These are phyloP conservation scores for Colletotrichum eremochloae DNA, from an alignment of 2,329 filamentous ascomycete genomes.

Conservation along the genomic window DNA sequence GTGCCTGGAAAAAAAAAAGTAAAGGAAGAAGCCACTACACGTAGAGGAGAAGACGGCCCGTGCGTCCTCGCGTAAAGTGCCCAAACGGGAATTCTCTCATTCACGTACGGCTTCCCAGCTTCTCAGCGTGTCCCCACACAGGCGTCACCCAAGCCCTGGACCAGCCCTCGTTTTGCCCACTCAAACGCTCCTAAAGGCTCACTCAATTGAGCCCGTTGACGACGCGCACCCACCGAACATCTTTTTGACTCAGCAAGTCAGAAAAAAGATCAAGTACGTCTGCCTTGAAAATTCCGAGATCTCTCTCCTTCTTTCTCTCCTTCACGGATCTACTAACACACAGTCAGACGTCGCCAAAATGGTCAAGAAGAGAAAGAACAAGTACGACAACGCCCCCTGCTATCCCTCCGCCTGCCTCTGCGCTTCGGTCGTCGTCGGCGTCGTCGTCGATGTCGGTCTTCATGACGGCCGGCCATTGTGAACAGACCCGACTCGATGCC, in stretches of 20 bases:
- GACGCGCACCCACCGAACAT: constrained; percentile 21
- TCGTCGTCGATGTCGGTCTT: constrained; percentile 1
- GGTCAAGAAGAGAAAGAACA: constrained; percentile 81
- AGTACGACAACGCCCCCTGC: constrained; percentile 59
- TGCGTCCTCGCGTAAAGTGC: constrained; percentile 5
- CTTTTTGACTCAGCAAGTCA: constrained; percentile 41
- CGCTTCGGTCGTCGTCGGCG: not conserved
- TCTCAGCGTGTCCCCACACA: not conserved
- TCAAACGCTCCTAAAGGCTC: not conserved
- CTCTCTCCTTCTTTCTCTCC: constrained; percentile 40
- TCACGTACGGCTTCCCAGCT: not conserved
- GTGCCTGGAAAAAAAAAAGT: constrained; percentile 18
- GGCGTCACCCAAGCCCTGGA: constrained; percentile 13
- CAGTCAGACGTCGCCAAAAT: constrained; percentile 70
- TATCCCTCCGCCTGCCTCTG: not conserved
- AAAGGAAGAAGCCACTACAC: not conserved
- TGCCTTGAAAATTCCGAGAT: constrained; percentile 18
- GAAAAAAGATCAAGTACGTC: constrained; percentile 43
- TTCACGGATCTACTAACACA: constrained; percentile 47
- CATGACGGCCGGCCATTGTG: not conserved
- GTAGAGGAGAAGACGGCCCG: not conserved
- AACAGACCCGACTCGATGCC: not conserved
- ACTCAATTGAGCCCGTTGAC: not conserved
- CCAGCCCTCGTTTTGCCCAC: constrained; percentile 30
- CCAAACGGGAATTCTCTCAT: constrained; percentile 9